Evolutionary conservation across 1,139 yeast species (phyloP).

Genomic region (Zygotorulaspora mrakii): DNA sequence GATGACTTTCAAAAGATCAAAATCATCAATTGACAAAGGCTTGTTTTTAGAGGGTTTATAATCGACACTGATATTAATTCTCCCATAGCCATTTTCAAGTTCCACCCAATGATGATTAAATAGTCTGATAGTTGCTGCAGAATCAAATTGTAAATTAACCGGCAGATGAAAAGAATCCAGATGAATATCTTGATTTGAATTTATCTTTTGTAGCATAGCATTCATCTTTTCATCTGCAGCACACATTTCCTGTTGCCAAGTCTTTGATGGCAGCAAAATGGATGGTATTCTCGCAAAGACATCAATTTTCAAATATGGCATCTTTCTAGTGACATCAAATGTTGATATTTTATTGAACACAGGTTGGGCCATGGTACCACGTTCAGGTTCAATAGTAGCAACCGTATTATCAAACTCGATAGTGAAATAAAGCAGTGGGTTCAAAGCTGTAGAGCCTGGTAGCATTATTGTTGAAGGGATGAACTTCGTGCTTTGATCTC

Average conservation of each 20-base stretch:
- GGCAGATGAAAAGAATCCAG: slow-evolving; percentile 38
- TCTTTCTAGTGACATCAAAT: slow-evolving; percentile 77
- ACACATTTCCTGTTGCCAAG: slow-evolving; percentile 37
- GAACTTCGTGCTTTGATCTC: slow-evolving; percentile 38
- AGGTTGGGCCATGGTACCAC: slow-evolving; percentile 63
- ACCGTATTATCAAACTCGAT: slow-evolving; percentile 80
- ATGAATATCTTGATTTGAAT: slow-evolving; percentile 42
- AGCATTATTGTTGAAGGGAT: slow-evolving; percentile 67
- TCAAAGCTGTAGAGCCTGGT: slow-evolving; percentile 47
- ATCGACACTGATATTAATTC: slow-evolving; percentile 64
- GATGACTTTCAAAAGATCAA: slow-evolving; percentile 86
- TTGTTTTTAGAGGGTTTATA: slow-evolving; percentile 70
- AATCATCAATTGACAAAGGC: slow-evolving; percentile 81
- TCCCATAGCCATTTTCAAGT: slow-evolving; percentile 39
- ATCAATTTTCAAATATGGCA: slow-evolving; percentile 58
- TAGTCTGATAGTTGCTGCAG: slow-evolving; percentile 41
- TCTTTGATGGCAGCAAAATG: slow-evolving; percentile 50
- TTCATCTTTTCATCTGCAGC: slow-evolving; percentile 28
- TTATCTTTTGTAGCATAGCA: slow-evolving; percentile 39
- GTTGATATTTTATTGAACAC: slow-evolving; percentile 84
- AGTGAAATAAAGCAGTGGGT: slow-evolving; percentile 62
- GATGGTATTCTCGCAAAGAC: slow-evolving; percentile 75
- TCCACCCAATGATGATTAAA: slow-evolving; percentile 48
- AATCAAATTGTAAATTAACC: slow-evolving; percentile 38
- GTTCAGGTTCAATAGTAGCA: slow-evolving; percentile 73